Evolutionary conservation across 495 filamentous ascomycete species (phyloP), one percentile per base, ranked within the genome.

Genomic region (Delitschia confertaspora): DNA sequence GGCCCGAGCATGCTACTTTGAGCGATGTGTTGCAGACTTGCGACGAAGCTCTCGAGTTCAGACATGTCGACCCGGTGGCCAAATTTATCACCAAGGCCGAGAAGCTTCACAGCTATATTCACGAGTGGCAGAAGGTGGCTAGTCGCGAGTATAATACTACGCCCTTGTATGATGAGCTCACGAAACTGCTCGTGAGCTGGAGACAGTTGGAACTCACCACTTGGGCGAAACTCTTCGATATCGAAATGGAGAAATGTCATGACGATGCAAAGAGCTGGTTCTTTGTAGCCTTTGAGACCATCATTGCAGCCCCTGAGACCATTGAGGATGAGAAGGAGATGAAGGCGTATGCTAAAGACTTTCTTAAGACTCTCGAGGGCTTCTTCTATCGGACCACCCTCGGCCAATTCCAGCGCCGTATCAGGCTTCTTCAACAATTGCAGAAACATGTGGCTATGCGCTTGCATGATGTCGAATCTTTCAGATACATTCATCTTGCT

Each of bases 91-190:
- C 79, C 0, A 83, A 82, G 50, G 70, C 87, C 6, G 93, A 99
- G 59, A 83, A 84, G 37, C 68, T 99, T 5, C 82, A 95, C 60
- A 70, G 66, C 0, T 75, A 76, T 41, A 69, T 99, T 10, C 78
- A 93, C 51, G 85, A 95, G 63, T 99, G 93, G 93, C 86, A 95
- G 61, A 69, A 78, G 4, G 85, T 93, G 58, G 85, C 88, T 6
- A 91, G 85, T 63, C 73, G 74, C 50, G 79, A 80, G 34, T 86
- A 82, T 56, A 81, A 80, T 13, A 83, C 77, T 4, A 66, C 70
- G 0, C 57, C 68, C 6, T 61, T 85, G 9, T 93, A 84, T 45
- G 79, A 89, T 36, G 72, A 76, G 23, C 67, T 96, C 11, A 89
- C 87, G 1, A 69, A 70, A 33, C 66, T 82, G 33, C 81, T 88